Base-by-base conservation (phyloP, 495 filamentous ascomycete genomes). In the Aspergillus hancockii region DNA sequence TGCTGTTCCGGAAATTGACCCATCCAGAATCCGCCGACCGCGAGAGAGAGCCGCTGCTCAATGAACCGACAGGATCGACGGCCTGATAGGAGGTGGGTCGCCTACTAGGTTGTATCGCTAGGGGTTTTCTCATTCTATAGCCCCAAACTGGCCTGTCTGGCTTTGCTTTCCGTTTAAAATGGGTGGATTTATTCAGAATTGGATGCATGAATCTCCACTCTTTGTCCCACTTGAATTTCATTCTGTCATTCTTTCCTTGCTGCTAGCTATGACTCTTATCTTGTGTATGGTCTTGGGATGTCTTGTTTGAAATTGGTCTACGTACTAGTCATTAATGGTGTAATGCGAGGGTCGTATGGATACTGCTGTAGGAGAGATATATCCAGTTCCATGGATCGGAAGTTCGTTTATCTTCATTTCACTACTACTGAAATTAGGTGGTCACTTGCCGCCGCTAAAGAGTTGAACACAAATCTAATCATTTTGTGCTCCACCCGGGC, bases 31-130 rank as follows among this genome's bases (percentile, higher is more conserved):
- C 68, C 7, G 52, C 61, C 8, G 75, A 79, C 34, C 73, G 73
- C 22, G 77, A 80, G 60, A 62, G 76, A 49, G 67, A 74, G 63
- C 77, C 77, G 3, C 57, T 80, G 67, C 73, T 80, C 46, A 70
- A 75, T 36, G 70, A 77, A 19, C 55, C 62, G 18, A 52, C 58
- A 2, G 61, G 54, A 50, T 30, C 38, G 18, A 49, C 34, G 21
- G 38, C 53, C 34, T 60, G 38, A 28, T 10, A 25, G 32, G 14
- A 16, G 28, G 38, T 55, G 40, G 53, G 22, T 55, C 25, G 38
- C 14, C 7, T 18, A 41, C 14, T 6, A 38, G 22, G 30, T 4
- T 32, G 30, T 10, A 18, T 14, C 2, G 49, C 21, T 14, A 28
- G 13, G 49, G 21, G 25, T 47, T 8, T 18, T 7, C 16, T 41